Evolutionary conservation across 192 early-diverging fungal species (phyloP).

Genomic region (Jimgerdemannia flammicorona): DNA sequence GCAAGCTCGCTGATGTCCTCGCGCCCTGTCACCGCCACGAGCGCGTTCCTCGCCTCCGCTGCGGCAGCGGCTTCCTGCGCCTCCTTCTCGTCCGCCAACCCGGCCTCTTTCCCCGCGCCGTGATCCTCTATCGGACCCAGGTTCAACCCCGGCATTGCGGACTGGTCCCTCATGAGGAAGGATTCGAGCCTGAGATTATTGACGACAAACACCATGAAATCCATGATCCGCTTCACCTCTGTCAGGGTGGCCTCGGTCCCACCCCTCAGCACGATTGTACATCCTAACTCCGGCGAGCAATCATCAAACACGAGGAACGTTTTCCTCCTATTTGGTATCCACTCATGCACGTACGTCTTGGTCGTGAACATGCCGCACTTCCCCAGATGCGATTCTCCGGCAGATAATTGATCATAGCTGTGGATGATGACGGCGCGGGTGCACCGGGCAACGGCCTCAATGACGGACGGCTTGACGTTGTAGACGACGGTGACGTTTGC

Average conservation of each 20-base stretch:
- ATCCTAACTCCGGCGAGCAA: conserved; percentile 72
- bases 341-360: conserved; percentile 77
- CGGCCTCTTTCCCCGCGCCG: too few species aligned
- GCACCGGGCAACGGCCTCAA: conserved; percentile 81
- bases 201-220: conserved; percentile 80
- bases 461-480: conserved; percentile 84
- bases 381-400: conserved; percentile 66
- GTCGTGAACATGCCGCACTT: conserved; percentile 74
- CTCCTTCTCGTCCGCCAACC: too few species aligned
- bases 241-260: conserved; percentile 58
- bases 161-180: conserved; percentile 73
- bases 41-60: too few species aligned
- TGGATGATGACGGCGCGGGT: conserved; percentile 80
- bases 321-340: conserved; percentile 78
- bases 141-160: conserved; percentile 30
- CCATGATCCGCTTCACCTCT: conserved; percentile 78
- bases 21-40: conserved; percentile 2
- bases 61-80: conserved; percentile 4
- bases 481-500: conserved; percentile 77
- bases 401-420: conserved; percentile 77
- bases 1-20: conserved; percentile 4
- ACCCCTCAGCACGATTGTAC: conserved; percentile 91
- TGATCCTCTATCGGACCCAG: too few species aligned
- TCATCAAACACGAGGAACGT: conserved; percentile 89
- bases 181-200: conserved; percentile 89